Base-by-base conservation (phyloP, 73 alveolate species). In the Symbiodinium pilosum region DNA sequence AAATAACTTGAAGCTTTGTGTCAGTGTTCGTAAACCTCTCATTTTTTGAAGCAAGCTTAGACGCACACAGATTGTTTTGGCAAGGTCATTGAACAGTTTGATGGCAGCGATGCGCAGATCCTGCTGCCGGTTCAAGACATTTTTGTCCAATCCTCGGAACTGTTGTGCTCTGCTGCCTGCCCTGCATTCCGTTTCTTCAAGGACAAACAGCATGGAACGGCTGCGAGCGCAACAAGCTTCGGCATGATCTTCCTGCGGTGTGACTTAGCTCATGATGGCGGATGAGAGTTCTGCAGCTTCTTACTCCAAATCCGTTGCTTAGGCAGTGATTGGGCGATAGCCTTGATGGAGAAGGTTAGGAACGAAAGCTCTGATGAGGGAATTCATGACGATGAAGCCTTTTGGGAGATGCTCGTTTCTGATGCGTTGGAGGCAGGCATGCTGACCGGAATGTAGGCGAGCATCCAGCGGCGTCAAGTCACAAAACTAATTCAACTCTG, bases 241-340 rank as follows among this genome's bases (percentile, higher is more conserved):
- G 95, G 95, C 14, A 84, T 88, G 71, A 88, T 88, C 86, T 56
- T 88, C 18, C 43, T 88, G 18, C 95, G 87, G 26, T 88, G 95
- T 54, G 42, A 9, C 95, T 41, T 26, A 68, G 85, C 43, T 24
- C 30, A n/a, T 26, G 24, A n/a, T n/a, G 26, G 73, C 30, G 34
- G 32, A 54, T 54, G 32, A 54, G 34, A 54, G 34, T 26, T 54
- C 20, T 54, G 73, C 73, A 54, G 73, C 28, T 54, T n/a, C 73
- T 24, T 11, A 26, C 26, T 54, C 32, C 20, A 30, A 54, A 30
- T 54, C 26, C 26, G 73, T 9, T 6, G 2, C 83, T 51, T 42
- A 88, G 95, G 95, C 44, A 88, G 84, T 30, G 87, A 59, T n/a
- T 88, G 95, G 95, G 47, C 86, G 43, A 64, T 30, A 1, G 9